These are phyloP conservation scores for Cladosporium sp. DNA, from an alignment of 2,329 filamentous ascomycete species.

Conservation along the genomic window DNA sequence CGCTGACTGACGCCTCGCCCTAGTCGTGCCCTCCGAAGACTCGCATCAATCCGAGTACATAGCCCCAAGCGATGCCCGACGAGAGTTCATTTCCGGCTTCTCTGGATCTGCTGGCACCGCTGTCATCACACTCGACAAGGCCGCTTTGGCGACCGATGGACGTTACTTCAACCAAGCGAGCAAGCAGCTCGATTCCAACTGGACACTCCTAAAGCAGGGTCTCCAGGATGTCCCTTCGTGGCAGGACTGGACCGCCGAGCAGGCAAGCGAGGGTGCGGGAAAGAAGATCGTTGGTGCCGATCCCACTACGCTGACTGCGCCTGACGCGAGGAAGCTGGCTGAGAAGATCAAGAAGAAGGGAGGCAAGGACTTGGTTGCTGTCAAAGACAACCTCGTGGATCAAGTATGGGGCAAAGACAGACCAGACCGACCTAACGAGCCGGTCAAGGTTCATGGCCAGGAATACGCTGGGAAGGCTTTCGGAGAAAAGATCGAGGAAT, in stretches of 20 bases:
- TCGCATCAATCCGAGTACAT: constrained; percentile 98
- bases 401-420: constrained; percentile 75
- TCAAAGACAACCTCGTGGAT: constrained; percentile 85
- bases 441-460: constrained; percentile 65
- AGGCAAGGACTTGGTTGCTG: constrained; percentile 68
- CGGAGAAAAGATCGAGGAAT: constrained; percentile 74
- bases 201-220: constrained; percentile 87
- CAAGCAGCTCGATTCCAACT: constrained; percentile 87
- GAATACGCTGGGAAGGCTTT: constrained; percentile 80
- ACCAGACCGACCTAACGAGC: constrained; percentile 70
- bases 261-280: constrained; percentile 59
- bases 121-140: constrained; percentile 79
- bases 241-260: constrained; percentile 90
- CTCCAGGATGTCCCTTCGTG: constrained; percentile 92
- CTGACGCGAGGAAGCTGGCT: constrained; percentile 68
- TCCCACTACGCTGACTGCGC: constrained; percentile 74
- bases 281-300: constrained; percentile 91
- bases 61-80: constrained; percentile 85
- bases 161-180: constrained; percentile 97
- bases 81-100: constrained; percentile 91
- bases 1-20: constrained; percentile 33
- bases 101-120: constrained; percentile 92
- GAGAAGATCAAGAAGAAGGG: constrained; percentile 86
- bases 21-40: constrained; percentile 95
- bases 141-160: constrained; percentile 88